Evolutionary conservation across 257 asterid species (phyloP), one percentile per base, ranked within the genome.

Genomic region (Solanum gandarillasii): DNA sequence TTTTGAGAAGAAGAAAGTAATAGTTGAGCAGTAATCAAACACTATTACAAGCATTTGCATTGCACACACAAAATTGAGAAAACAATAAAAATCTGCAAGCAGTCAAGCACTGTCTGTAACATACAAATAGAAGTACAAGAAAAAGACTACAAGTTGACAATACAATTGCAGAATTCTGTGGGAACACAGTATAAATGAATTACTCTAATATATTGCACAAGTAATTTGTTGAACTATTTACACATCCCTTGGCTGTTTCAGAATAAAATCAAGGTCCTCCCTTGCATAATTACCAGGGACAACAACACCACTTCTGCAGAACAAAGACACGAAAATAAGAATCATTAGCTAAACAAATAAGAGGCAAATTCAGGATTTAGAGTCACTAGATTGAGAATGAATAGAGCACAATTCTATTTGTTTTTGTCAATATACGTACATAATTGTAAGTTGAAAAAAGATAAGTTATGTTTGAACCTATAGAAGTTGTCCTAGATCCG

Each of bases 281-380:
- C 7, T 55, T 74, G 83, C 89, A 90, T 68, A 68, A 70, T 89
- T 93, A 94, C 91, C 91, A 93, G n/a, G 87, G 90, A 67, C 83
- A 92, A 88, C 93, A 87, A 41, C 94, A 87, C 48, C 93, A 86
- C 88, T 92, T 92, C 95, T 94, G 93, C 92, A 55, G 70, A 82
- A 46, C 12, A 46, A n/a, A 36, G 68, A 87, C 39, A 23, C 39
- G 27, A 62, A 62, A 35, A 78, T 41, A 72, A 79, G 58, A 84
- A 76, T 13, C n/a, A 23, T 34, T 34, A 58, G 79, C 78, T 74
- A 74, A 74, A 36, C 52, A 35, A 21, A 74, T 35, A 35, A 74
- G 29, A 21, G 52, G 10, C 18, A 29, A 79, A 43, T 79, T 79
- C 84, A 25, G 5, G 65, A 43, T 39, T 10, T 78, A 78, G 46